These are phyloP conservation scores for Apophysomyces trapeziformis DNA, from an alignment of 371 early-diverging fungal species.

Conservation along the genomic window DNA sequence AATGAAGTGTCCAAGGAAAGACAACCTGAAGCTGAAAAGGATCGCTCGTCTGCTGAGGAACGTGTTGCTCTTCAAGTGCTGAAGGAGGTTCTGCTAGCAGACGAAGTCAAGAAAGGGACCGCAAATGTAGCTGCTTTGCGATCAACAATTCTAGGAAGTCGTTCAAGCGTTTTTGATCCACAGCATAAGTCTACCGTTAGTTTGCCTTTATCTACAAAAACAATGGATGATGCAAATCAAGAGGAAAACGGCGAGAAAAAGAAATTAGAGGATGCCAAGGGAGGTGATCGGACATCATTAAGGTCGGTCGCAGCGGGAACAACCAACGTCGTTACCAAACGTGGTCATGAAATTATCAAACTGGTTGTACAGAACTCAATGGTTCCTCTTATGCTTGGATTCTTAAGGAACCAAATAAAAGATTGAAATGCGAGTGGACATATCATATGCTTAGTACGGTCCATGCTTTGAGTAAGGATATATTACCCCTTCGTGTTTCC, in stretches of 20 bases:
- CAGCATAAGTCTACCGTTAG: background rate
- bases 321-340: slow-evolving; percentile 51
- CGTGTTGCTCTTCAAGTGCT: slow-evolving; percentile 61
- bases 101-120: slow-evolving; percentile 50
- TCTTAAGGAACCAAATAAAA: slow-evolving; percentile 43
- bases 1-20: slow-evolving; percentile 33
- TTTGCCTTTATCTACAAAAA: background rate
- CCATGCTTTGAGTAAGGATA: no score
- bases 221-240: background rate
- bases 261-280: slow-evolving; percentile 16
- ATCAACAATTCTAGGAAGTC: slow-evolving; percentile 14
- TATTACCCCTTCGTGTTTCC: background rate
- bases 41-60: slow-evolving; percentile 27
- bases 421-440: background rate
- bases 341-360: slow-evolving; percentile 59
- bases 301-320: slow-evolving; percentile 33
- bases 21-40: slow-evolving; percentile 18
- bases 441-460: no score
- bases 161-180: slow-evolving; percentile 16
- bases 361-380: slow-evolving; percentile 66
- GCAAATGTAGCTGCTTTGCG: slow-evolving; percentile 28
- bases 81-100: slow-evolving; percentile 58
- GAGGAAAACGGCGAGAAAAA: background rate
- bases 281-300: slow-evolving; percentile 28
- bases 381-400: slow-evolving; percentile 61